Evolutionary conservation across 1,284 basidiomycete species (phyloP).

Genomic region (Rhodotorula sp.): DNA sequence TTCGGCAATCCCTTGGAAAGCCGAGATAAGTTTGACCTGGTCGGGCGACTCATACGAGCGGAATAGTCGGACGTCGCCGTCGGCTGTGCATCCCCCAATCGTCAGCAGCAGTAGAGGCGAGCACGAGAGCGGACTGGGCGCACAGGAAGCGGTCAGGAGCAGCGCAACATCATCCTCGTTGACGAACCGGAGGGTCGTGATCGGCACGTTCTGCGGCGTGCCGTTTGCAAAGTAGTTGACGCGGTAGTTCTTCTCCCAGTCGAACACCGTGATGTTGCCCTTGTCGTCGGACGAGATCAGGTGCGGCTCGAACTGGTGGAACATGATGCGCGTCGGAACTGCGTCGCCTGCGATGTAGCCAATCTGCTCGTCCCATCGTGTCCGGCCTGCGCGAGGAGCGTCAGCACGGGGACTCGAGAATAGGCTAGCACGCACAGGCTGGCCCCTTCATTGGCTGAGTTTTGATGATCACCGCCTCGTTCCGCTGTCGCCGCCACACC

Average conservation of each 20-base stretch:
- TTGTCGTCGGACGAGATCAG: slow-evolving; percentile 80
- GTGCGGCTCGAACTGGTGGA: slow-evolving; percentile 91
- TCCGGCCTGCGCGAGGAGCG: slow-evolving; percentile 50
- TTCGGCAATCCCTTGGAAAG: slow-evolving; percentile 86
- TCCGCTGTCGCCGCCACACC: slow-evolving; percentile 88
- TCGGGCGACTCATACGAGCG: slow-evolving; percentile 68
- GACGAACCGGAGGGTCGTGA: slow-evolving; percentile 89
- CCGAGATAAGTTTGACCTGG: slow-evolving; percentile 77
- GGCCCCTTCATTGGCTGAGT: slow-evolving; percentile 64
- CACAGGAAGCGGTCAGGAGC: slow-evolving; percentile 82
- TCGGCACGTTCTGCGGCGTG: slow-evolving; percentile 60
- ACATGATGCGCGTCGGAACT: slow-evolving; percentile 70
- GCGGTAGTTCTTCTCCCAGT: slow-evolving; percentile 80
- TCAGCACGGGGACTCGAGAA: background rate
- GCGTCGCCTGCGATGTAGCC: slow-evolving; percentile 69
- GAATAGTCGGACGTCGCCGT: slow-evolving; percentile 88
- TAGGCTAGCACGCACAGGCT: slow-evolving; percentile 60
- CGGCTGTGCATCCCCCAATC: slow-evolving; percentile 58
- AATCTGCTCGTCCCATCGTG: slow-evolving; percentile 77
- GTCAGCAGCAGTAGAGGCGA: background rate
- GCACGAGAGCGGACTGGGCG: slow-evolving; percentile 11
- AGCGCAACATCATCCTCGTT: slow-evolving; percentile 94
- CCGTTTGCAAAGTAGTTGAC: slow-evolving; percentile 86
- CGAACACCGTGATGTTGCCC: slow-evolving; percentile 90
- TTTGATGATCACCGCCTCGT: slow-evolving; percentile 75